Evolutionary conservation across 2,329 filamentous ascomycete species (phyloP).

Genomic region (Trichophyton simii): DNA sequence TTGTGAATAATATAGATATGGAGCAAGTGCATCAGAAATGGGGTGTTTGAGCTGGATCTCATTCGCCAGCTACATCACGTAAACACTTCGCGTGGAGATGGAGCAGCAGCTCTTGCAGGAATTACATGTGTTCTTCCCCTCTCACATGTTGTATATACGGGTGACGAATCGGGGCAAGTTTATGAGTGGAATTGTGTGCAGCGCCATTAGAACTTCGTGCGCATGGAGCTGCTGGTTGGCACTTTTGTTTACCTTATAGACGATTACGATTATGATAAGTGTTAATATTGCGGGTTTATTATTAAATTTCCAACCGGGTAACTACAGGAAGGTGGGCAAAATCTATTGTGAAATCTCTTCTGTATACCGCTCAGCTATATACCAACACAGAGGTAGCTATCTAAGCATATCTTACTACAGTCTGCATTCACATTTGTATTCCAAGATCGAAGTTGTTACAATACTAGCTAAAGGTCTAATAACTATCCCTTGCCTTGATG

Average conservation of each 20-base stretch:
- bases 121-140: constrained; percentile 81
- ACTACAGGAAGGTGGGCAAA: too few relatives aligned
- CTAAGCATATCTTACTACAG: not conserved
- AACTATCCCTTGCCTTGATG: not conserved
- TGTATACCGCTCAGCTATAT: not conserved
- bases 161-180: constrained; percentile 85
- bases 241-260: not conserved
- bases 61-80: constrained; percentile 72
- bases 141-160: constrained; percentile 75
- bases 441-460: not conserved
- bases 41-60: constrained; percentile 63
- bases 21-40: constrained; percentile 45
- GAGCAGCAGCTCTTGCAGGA: constrained; percentile 45
- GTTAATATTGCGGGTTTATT: not conserved
- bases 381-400: not conserved
- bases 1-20: constrained; percentile 37
- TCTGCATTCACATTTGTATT: not conserved
- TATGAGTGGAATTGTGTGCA: constrained; percentile 48
- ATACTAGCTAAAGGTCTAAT: not conserved
- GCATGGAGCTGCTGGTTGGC: not conserved
- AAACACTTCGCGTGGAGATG: constrained; percentile 52
- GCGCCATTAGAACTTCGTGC: constrained; percentile 24
- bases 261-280: constrained; percentile 3
- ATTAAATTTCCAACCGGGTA: too few relatives aligned
- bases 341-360: too few relatives aligned